A percentile compares a stretch with the other conserved stretches of the same genome.
phyloP scores from a whole-genome alignment of 202 grass and related monocot genomes.

The Musa balbisiana region DNA sequence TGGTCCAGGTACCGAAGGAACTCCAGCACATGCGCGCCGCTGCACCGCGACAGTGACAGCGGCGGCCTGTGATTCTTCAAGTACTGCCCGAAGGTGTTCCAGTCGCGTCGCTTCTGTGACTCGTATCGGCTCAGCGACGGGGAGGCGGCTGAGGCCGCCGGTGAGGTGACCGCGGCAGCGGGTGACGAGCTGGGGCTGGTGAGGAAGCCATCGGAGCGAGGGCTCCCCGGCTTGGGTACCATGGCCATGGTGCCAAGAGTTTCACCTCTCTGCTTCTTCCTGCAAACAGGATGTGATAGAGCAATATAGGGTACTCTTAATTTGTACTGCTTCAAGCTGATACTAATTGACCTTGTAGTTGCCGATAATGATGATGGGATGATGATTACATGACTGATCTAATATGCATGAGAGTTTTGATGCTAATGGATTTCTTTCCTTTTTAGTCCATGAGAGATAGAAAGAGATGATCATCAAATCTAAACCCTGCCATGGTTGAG shows the following conservation, averaged over 20 bases:
- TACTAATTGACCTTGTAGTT: neutral
- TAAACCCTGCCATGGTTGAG: too few relatives aligned
- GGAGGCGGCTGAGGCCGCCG: neutral
- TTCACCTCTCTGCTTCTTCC: neutral
- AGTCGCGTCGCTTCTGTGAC: conserved; percentile 53
- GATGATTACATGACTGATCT: neutral
- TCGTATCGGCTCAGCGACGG: conserved; percentile 52
- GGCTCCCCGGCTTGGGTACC: neutral
- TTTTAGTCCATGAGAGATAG: neutral
- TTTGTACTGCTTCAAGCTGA: too few relatives aligned
- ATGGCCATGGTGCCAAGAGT: neutral
- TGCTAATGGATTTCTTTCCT: neutral
- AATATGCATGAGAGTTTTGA: neutral
- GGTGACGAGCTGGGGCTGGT: neutral
- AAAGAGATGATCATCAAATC: too few relatives aligned
- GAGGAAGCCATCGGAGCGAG: neutral
- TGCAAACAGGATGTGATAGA: too few relatives aligned
- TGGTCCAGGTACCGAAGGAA: conserved; percentile 86
- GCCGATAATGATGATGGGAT: neutral
- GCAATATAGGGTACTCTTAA: too few relatives aligned
- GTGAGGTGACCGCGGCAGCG: neutral
- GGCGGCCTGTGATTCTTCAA: conserved; percentile 72
- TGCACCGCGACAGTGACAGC: conserved; percentile 63
- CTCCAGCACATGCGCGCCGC: conserved; percentile 77
- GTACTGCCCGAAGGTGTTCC: conserved; percentile 67